Percentiles rank a stretch among this genome's conserved stretches.
phyloP scores from a whole-genome alignment of 1,284 basidiomycete species.

The Sanghuangporus weigelae region DNA sequence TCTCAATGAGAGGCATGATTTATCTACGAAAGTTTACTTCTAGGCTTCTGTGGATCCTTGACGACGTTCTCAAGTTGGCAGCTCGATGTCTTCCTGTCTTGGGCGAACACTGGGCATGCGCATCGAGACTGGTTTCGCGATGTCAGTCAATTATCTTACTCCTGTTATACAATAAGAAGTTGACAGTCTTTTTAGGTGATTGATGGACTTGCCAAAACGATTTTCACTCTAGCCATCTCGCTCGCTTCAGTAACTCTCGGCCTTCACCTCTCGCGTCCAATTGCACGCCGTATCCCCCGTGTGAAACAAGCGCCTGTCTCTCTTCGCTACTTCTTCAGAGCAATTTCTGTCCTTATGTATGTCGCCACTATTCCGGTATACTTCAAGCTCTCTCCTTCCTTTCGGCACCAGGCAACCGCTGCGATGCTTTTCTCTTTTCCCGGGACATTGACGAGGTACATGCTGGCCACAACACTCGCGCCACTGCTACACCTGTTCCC shows the following conservation, averaged over 20 bases:
- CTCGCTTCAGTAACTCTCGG: constrained; percentile 62
- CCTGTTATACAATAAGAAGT: not conserved
- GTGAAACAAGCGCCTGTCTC: constrained; percentile 34
- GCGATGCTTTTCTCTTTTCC: constrained; percentile 89
- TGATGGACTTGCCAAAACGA: constrained; percentile 80
- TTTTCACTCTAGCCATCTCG: constrained; percentile 73
- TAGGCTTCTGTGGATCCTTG: constrained; percentile 92
- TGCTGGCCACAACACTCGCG: constrained; percentile 75
- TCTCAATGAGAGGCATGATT: not conserved
- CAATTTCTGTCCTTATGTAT: constrained; percentile 52
- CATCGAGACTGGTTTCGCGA: constrained; percentile 69
- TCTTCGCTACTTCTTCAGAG: constrained; percentile 41
- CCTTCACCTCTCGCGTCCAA: constrained; percentile 41
- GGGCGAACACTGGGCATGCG: constrained; percentile 63
- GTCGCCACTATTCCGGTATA: constrained; percentile 72
- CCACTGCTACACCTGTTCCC: constrained; percentile 61
- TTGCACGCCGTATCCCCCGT: constrained; percentile 37
- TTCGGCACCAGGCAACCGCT: constrained; percentile 79
- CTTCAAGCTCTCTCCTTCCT: constrained; percentile 63
- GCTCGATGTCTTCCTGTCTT: constrained; percentile 81
- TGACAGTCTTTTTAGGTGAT: constrained; percentile 52
- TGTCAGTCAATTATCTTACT: constrained; percentile 44
- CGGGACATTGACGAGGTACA: constrained; percentile 82
- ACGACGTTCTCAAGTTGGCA: constrained; percentile 99
- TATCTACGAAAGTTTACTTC: not conserved